These are phyloP conservation scores for Meyerozyma elateridarum DNA, from an alignment of 1,139 yeast species.

Conservation along the genomic window DNA sequence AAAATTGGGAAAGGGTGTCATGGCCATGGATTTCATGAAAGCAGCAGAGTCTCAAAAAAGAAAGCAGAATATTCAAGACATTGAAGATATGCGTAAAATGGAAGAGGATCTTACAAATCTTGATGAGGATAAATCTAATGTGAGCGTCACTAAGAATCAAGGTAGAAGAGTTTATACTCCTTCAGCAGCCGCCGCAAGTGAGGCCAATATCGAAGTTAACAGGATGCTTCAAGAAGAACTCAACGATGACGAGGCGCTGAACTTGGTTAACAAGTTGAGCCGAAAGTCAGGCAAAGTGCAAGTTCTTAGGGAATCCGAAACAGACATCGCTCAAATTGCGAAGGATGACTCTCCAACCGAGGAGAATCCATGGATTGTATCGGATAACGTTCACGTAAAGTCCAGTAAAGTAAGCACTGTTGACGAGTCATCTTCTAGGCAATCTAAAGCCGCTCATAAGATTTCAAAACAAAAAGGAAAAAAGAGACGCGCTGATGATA, in stretches of 20 bases:
- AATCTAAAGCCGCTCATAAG: constrained; percentile 50
- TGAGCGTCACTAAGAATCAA: constrained; percentile 52
- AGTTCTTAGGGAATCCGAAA: constrained; percentile 11
- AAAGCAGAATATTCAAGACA: constrained; percentile 49
- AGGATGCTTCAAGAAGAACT: constrained; percentile 43
- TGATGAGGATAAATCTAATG: constrained; percentile 31
- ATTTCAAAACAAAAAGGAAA: constrained; percentile 46
- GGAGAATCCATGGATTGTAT: constrained; percentile 70
- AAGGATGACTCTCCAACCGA: constrained; percentile 22
- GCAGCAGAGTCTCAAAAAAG: constrained; percentile 70
- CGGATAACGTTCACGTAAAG: constrained; percentile 31
- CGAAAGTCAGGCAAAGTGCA: constrained; percentile 16
- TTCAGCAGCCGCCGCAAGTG: constrained; percentile 44
- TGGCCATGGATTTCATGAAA: constrained; percentile 93
- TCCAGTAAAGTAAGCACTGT: constrained; percentile 52
- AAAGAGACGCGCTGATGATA: constrained; percentile 26
- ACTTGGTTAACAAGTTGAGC: constrained; percentile 37
- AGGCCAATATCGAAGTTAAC: constrained; percentile 39
- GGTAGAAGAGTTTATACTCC: constrained; percentile 88
- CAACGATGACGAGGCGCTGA: constrained; percentile 50
- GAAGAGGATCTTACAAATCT: constrained; percentile 25
- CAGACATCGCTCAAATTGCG: constrained; percentile 6
- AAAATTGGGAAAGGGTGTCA: constrained; percentile 74
- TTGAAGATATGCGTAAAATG: constrained; percentile 46
- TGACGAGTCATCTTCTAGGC: constrained; percentile 55